Base-by-base conservation (phyloP, 2,329 filamentous ascomycete species). In the Leptographium lundbergii region DNA sequence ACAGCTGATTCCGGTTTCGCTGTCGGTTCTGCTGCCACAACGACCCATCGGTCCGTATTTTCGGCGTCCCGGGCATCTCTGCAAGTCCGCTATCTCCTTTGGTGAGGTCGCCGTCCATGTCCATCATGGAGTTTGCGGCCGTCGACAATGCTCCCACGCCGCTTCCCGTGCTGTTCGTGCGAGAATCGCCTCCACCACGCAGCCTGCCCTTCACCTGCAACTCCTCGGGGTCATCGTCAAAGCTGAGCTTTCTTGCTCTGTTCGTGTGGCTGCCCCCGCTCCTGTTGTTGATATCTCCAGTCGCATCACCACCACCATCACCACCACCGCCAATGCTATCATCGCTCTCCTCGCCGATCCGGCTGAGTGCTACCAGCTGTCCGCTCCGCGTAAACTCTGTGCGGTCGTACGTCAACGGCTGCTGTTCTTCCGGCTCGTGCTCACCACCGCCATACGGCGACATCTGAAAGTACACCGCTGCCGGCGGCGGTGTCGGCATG, bases 11-110 rank as follows among this genome's bases (percentile, higher is more conserved):
- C 57, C 77, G 71, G 62, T 71, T 72, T 61, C 75, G 74, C 58
- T 73, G 72, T 59, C 77, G 70, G 57, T 79, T 79, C 68, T 81
- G 78, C 68, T 81, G 78, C 78, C 78, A 81, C 45, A 81, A 67
- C 6, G 77, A 77, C 75, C 45, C 56, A 47, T 51, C 56, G 32
- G 27, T 4, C 45, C 22, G 34, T 19, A 54, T 17, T 34, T 2
- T 34, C 29, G 34, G 34, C 39, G 25, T n/a, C 11, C 50, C 48
- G 11, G 32, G 22, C 55, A 55, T 39, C 56, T 39, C 51, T 9
- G 14, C 34, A 2, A 57, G 48, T 5, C 27, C 54, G 52, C 47
- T 45, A 29, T 54, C 57, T 6, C n/a, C 53, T 10, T 19, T 27
- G 9, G 11, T 48, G 45, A 45, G 36, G 6, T 47, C 39, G n/a